Evolutionary conservation across 2,329 filamentous ascomycete genomes (phyloP).

Genomic region (Apiospora koreana): DNA sequence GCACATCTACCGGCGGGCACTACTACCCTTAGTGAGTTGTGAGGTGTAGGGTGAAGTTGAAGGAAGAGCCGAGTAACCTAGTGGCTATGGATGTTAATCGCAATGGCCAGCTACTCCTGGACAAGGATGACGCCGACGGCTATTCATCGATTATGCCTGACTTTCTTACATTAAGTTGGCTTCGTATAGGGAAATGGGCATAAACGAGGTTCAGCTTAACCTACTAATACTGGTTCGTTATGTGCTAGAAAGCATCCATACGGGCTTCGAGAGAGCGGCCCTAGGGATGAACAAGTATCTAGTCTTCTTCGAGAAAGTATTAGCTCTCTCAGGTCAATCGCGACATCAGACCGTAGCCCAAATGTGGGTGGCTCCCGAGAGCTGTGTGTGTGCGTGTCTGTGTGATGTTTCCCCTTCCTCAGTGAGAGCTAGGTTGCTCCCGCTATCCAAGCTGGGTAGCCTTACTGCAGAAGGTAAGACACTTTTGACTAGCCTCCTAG

Average conservation of each 20-base stretch:
- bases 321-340: not conserved
- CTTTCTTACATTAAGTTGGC: not conserved
- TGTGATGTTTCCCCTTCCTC: not conserved
- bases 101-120: not conserved
- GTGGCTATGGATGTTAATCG: not conserved
- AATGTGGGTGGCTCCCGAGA: not conserved
- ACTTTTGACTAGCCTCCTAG: not conserved
- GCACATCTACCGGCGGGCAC: not conserved
- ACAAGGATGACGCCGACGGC: not conserved
- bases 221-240: not conserved
- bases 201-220: not conserved
- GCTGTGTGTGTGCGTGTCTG: not conserved
- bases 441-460: not conserved
- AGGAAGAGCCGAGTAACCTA: not conserved
- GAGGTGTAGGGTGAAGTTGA: not conserved
- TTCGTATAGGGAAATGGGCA: not conserved
- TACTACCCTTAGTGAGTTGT: not conserved
- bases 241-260: not conserved
- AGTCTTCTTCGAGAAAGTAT: not conserved
- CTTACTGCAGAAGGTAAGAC: not conserved
- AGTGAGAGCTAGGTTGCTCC: not conserved
- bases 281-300: not conserved
- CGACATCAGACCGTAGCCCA: not conserved
- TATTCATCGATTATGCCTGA: not conserved
- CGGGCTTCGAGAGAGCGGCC: not conserved